Evolutionary conservation across 306 rosid species (phyloP), one percentile per base, ranked within the genome.

Genomic region (Mimosa bimucronata): DNA sequence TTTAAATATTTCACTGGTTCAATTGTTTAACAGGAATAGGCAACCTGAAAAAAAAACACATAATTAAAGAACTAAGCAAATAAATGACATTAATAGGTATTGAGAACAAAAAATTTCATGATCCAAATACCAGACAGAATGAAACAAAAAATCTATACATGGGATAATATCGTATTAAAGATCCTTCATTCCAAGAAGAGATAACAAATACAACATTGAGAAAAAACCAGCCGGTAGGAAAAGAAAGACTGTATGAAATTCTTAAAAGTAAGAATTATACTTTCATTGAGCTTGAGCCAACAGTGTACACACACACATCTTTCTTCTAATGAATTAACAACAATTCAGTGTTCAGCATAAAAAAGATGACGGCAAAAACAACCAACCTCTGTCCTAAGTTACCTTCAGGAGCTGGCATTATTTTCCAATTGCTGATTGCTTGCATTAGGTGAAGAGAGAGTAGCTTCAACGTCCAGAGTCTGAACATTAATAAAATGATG

Each of bases 391-490:
- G 26, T 18, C 60, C 12, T 45, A 79, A 11, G 70, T 79, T 85
- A 87, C 88, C 88, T 84, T 9, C 85, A 84, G 52, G 87, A 76
- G 80, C 73, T 76, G 58, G 67, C 1, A 34, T 86, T 84, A 75
- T 44, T 88, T 64, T 88, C 92, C 65, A 74, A 85, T 81, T 85
- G 91, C 81, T 73, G 94, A 83, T 81, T 91, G 42, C 46, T 77
- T 65, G 64, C 83, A 84, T 71, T 82, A 40, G 85, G 80, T 41
- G 77, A 73, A 62, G 83, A 45, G 75, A 85, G 69, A 79, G 55
- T 83, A 46, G 86, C 82, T 83, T 86, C 98, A 79, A 67, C 82
- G 73, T 87, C 89, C 74, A 65, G 72, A 82, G 82, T 91, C 99
- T 96, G 92, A 83, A 88, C 84, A 79, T 53, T 78, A 60, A 60